Conservation (phyloP, 2,329 filamentous ascomycete genomes). For the Penicillium sp. region DNA sequence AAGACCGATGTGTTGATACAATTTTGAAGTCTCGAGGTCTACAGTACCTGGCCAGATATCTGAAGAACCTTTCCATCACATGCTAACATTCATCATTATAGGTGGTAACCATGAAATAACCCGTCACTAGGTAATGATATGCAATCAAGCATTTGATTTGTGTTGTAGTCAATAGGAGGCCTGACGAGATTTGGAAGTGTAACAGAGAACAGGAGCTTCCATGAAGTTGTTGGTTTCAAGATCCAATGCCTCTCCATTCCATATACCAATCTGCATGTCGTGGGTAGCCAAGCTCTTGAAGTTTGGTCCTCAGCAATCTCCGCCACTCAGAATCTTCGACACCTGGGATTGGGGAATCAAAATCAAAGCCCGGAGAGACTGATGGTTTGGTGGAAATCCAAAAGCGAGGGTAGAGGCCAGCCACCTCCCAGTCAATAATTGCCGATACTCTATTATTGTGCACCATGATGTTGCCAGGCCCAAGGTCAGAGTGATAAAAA, state of each 20-base stretch:
- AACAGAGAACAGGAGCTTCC: too few species aligned
- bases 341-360: background rate
- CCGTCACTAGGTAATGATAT: too few species aligned
- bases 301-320: background rate
- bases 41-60: too few species aligned
- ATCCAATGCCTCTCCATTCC: background rate
- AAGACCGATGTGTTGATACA: too few species aligned
- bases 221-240: too few species aligned
- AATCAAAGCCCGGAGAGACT: background rate
- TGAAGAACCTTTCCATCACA: too few species aligned
- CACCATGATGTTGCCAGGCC: background rate
- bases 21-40: too few species aligned
- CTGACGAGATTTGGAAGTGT: too few species aligned
- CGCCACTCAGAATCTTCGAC: background rate
- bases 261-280: background rate
- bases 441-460: background rate
- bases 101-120: too few species aligned
- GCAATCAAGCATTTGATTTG: too few species aligned
- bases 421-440: conserved; percentile 1
- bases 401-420: conserved; percentile 1
- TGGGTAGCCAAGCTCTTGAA: background rate
- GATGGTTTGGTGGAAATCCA: conserved; percentile 1
- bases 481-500: conserved; percentile 1
- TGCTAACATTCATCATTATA: too few species aligned
- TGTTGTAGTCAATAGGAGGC: too few species aligned